Evolutionary conservation across 768 basidiomycete species (phyloP), one percentile per base, ranked within the genome.

Genomic region (Leucosporidium scottii): DNA sequence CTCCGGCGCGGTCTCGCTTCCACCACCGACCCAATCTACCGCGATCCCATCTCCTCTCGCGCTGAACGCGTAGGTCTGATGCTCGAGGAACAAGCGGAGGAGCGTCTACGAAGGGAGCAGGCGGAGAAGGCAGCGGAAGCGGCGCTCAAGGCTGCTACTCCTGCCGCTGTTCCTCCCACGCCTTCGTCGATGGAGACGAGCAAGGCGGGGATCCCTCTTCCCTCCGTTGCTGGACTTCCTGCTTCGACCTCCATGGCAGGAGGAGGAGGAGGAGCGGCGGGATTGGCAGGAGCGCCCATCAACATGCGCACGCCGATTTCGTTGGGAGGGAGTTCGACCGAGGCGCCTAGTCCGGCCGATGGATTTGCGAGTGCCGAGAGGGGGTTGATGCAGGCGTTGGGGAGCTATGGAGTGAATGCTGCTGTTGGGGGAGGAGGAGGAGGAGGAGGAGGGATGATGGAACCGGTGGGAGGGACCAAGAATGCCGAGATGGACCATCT

Each of bases 221-320:
- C 39, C 39, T 12, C 10, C 39, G 13, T 44, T 13, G 39, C 39
- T 2, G 39, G 39, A 12, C 39, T 44, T 44, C 39, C 39, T 44
- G 3, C 39, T 17, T 36, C 34, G 34, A 44, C 39, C 15, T 44
- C 39, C 10, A 44, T 44, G 39, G 13, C 39, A 6, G 39, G 39
- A 12, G 39, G 39, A n/a, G n/a, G n/a, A n/a, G n/a, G n/a, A 6
- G 34, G 34, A 36, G 34, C 34, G 12, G 34, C 34, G 39, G 39
- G 39, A 44, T 15, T 44, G 13, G 66, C 56, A 1, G 59, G 58
- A 0, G 71, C 71, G 21, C 67, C 71, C 13, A 64, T 72, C 62
- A 72, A 72, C 44, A 66, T 69, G 71, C 47, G 71, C 21, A 72
- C 71, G 44, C 71, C 71, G 23, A 65, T 67, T 57, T 64, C 62